Conservation (phyloP, 495 filamentous ascomycete species). For the Penicillium crystallinum region DNA sequence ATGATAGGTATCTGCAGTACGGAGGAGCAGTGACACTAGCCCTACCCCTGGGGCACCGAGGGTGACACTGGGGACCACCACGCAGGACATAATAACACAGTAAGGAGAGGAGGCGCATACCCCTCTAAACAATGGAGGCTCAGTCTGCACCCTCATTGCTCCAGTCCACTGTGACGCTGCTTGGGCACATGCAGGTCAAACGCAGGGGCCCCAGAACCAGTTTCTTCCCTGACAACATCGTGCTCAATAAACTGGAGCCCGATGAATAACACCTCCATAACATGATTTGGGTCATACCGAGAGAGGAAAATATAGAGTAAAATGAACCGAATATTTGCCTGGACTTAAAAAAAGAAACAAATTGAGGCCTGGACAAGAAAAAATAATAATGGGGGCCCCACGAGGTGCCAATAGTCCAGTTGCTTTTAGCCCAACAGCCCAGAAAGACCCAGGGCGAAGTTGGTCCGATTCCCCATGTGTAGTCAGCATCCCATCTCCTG, state of each 20-base stretch:
- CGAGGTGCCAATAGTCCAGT: constrained; percentile 16
- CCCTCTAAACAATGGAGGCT: constrained; percentile 1
- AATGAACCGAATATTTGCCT: not conserved
- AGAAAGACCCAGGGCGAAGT: not conserved
- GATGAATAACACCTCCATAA: not conserved
- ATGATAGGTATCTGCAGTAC: not conserved
- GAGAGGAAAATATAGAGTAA: not conserved
- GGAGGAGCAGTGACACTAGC: not conserved
- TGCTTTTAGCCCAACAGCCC: not conserved
- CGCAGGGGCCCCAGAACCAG: constrained; percentile 17
- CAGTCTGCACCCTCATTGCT: constrained; percentile 2
- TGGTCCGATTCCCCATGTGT: constrained; percentile 3
- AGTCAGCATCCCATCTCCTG: constrained; percentile 36
- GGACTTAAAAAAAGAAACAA: not conserved
- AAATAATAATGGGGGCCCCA: constrained; percentile 9
- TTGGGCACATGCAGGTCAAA: constrained; percentile 10
- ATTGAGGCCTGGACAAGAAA: constrained; percentile 6
- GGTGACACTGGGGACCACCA: not conserved
- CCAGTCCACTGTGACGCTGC: not conserved
- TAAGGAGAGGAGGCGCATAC: constrained; percentile 10
- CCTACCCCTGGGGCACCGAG: constrained; percentile 2
- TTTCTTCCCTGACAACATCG: not conserved
- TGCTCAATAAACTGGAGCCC: not conserved
- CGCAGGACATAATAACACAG: not conserved
- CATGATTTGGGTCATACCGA: not conserved